These are phyloP conservation scores for Trypanosoma rangeli DNA, from an alignment of 208 protist genomes.

Conservation along the genomic window DNA sequence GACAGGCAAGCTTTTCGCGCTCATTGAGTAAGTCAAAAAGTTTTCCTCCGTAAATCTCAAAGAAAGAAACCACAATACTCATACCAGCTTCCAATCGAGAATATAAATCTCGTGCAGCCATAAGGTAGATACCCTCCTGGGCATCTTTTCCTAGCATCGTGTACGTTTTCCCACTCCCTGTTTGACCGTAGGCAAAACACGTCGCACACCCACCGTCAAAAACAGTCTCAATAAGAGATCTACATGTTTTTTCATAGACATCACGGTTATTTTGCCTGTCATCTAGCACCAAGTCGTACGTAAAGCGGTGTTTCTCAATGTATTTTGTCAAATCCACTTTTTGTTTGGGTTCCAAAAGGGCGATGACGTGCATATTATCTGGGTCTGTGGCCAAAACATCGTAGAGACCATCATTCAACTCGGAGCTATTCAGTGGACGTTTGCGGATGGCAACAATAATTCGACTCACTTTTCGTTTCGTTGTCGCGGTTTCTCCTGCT, in stretches of 20 bases:
- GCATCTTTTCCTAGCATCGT: conserved; percentile 54
- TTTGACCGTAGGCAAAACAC: conserved; percentile 53
- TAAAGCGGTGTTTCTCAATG: conserved; percentile 96
- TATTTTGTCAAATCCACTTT: conserved; percentile 97
- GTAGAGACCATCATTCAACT: conserved; percentile 74
- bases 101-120: conserved; percentile 88
- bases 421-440: conserved; percentile 81
- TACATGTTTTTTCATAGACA: conserved; percentile 65
- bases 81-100: conserved; percentile 32
- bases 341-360: conserved; percentile 85
- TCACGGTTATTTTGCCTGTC: conserved; percentile 87
- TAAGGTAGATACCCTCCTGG: conserved; percentile 74
- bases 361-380: conserved; percentile 75
- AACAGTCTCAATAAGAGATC: conserved; percentile 87
- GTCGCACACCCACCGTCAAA: conserved; percentile 91
- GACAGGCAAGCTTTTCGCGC: conserved; percentile 84
- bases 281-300: conserved; percentile 96
- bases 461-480: conserved; percentile 57
- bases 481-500: conserved; percentile 29
- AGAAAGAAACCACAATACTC: conserved; percentile 67
- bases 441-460: conserved; percentile 92
- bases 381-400: conserved; percentile 90
- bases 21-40: conserved; percentile 90
- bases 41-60: conserved; percentile 92
- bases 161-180: conserved; percentile 36